Conservation (phyloP, 495 filamentous ascomycete species). For the Rostrohypoxylon terebratum region DNA sequence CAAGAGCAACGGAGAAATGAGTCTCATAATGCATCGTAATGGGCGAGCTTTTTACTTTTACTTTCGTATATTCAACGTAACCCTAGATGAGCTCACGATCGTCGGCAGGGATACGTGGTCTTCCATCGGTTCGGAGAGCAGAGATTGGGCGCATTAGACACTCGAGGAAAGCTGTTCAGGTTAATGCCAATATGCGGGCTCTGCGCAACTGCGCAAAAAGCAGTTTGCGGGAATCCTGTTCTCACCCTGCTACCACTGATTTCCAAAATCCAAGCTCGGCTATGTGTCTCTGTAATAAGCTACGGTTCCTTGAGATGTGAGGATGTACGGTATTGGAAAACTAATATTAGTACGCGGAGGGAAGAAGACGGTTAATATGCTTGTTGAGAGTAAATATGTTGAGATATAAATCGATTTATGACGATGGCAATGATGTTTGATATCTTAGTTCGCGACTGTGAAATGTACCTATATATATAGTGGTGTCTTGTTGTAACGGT, state of each 20-base stretch:
- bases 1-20: slow-evolving; percentile 29
- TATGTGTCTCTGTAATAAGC: slow-evolving; percentile 7
- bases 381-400: not conserved
- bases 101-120: slow-evolving; percentile 3
- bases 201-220: not conserved
- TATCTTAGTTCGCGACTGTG: not conserved
- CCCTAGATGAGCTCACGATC: slow-evolving; percentile 13
- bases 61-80: slow-evolving; percentile 18
- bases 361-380: slow-evolving; percentile 4
- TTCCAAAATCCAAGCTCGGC: not conserved
- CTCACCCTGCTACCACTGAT: not conserved
- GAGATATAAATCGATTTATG: not conserved
- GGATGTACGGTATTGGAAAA: not conserved
- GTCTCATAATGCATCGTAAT: slow-evolving; percentile 25
- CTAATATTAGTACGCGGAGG: not conserved
- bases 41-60: slow-evolving; percentile 12
- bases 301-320: not conserved
- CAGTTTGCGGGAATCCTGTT: not conserved
- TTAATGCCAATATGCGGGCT: slow-evolving; percentile 23
- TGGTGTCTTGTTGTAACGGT: not conserved
- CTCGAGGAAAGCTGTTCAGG: slow-evolving; percentile 25
- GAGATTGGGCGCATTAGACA: slow-evolving; percentile 31
- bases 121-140: slow-evolving; percentile 14
- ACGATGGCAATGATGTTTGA: not conserved
- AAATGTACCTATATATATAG: too few species aligned